Conservation (phyloP, 371 early-diverging fungal genomes). For the Dichotomocladium elegans region DNA sequence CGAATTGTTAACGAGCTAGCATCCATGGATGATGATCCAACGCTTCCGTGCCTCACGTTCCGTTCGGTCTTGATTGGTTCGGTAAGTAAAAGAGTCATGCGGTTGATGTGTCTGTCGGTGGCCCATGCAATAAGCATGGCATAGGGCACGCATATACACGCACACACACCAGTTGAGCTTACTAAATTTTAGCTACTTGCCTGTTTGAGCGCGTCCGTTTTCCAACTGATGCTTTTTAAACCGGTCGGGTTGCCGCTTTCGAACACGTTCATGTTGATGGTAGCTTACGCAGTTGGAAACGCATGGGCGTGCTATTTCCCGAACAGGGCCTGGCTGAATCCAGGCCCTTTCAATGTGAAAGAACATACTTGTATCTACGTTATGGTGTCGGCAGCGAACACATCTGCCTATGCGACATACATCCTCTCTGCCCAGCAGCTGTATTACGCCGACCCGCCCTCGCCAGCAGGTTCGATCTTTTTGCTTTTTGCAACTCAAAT, state of each 20-base stretch:
- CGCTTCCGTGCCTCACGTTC: constrained; percentile 22
- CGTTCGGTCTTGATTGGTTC: constrained; percentile 26
- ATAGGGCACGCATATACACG: no score
- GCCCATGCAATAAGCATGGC: no score
- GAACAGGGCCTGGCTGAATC: constrained; percentile 32
- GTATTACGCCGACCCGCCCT: constrained; percentile 44
- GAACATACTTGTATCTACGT: constrained; percentile 41
- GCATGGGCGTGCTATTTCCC: constrained; percentile 29
- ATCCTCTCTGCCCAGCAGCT: constrained; percentile 55
- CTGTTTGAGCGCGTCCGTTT: constrained; percentile 33
- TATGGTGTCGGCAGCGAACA: constrained; percentile 33
- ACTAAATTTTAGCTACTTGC: constrained; percentile 21
- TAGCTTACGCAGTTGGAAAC: constrained; percentile 34
- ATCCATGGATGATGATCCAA: constrained; percentile 29
- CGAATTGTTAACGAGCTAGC: constrained; percentile 33
- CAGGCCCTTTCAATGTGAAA: constrained; percentile 42
- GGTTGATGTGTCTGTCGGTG: neutral
- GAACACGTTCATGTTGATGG: constrained; percentile 38
- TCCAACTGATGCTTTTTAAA: constrained; percentile 40
- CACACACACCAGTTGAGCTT: no score
- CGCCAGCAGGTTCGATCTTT: constrained; percentile 42
- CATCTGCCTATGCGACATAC: constrained; percentile 44
- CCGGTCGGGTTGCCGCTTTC: constrained; percentile 36
- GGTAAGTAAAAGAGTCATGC: constrained; percentile 13
- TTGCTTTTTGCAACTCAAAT: constrained; percentile 64